phyloP scores from a whole-genome alignment of 2,329 filamentous ascomycete species.

The Helicocarpus griseus region DNA sequence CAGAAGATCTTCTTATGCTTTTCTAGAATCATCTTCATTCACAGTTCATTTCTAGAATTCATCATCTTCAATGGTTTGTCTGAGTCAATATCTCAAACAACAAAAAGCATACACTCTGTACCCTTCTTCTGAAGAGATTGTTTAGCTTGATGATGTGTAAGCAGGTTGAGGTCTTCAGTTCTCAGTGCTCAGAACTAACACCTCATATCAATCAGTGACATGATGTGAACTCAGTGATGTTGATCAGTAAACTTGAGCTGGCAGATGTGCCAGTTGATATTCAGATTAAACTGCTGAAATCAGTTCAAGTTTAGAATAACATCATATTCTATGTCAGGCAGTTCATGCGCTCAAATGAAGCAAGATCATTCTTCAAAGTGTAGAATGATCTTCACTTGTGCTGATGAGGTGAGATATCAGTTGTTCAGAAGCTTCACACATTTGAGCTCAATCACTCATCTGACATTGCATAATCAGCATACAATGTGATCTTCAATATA shows the following conservation, averaged over 20 bases:
- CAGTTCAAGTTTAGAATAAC: background rate
- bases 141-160: background rate
- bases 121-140: background rate
- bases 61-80: background rate
- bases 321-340: background rate
- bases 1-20: background rate
- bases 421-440: background rate
- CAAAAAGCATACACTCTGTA: background rate
- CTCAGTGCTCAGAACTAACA: too few species aligned
- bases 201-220: background rate
- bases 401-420: background rate
- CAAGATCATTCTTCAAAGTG: background rate
- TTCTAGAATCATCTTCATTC: background rate
- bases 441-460: background rate
- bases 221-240: background rate
- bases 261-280: background rate
- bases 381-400: background rate
- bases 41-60: background rate
- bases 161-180: background rate
- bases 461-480: background rate
- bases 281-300: background rate
- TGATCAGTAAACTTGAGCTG: background rate
- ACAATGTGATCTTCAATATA: background rate
- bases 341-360: background rate
- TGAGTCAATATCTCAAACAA: background rate